Evolutionary conservation across 1,139 yeast genomes (phyloP).

Genomic region (Magnusiomyces sp.): DNA sequence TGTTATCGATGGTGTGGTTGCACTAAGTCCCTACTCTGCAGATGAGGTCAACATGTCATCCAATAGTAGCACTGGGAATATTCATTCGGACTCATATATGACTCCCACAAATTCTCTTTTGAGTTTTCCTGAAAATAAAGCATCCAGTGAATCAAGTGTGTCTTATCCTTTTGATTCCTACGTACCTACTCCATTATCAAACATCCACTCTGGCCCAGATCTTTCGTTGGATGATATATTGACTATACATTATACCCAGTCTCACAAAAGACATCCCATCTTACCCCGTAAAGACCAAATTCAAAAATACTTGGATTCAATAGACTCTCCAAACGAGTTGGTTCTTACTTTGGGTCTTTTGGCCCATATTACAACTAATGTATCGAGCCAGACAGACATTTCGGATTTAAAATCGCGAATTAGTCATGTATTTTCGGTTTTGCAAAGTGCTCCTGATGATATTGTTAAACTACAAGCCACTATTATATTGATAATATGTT

Average conservation of each 20-base stretch:
- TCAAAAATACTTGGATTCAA: constrained; percentile 1
- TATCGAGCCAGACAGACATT: constrained; percentile 1
- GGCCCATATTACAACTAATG: constrained; percentile 4
- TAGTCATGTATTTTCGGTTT: constrained; percentile 2
- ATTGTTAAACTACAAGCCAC: constrained; percentile 12
- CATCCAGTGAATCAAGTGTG: no score
- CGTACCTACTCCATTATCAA: no score
- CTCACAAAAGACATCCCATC: constrained; percentile 13
- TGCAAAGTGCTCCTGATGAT: constrained; percentile 13
- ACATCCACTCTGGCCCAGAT: neutral
- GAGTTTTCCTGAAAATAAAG: no score
- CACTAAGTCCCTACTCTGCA: constrained; percentile 10
- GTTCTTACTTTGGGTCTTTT: constrained; percentile 10
- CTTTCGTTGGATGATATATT: constrained; percentile 9
- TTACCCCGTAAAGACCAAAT: constrained; percentile 9
- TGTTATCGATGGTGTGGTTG: constrained; percentile 14
- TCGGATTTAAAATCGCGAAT: constrained; percentile 9
- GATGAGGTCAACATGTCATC: no score
- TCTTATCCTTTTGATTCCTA: no score
- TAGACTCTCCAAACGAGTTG: constrained; percentile 8
- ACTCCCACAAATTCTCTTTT: no score
- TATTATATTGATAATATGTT: constrained; percentile 7
- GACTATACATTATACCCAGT: constrained; percentile 11
- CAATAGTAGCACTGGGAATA: no score
- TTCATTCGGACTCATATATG: no score